Evolutionary conservation across 106 monocot genomes (phyloP), one percentile per base, ranked within the genome.

Genomic region (Allium cepa): DNA sequence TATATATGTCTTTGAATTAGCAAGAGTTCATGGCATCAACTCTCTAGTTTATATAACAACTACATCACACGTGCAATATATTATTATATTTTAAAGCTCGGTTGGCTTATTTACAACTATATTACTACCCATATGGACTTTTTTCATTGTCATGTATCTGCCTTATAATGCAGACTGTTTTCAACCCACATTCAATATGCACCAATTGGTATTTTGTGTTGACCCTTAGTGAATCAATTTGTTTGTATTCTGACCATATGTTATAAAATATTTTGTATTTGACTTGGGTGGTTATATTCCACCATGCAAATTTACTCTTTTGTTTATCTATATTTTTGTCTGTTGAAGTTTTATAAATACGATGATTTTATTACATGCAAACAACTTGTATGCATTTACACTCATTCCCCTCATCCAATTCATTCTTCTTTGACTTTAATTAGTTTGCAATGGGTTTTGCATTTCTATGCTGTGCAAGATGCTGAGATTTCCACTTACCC

Each of bases 41-140:
- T 13, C 60, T 71, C 60, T 22, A 60, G 71, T 50, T 71, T 71
- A 62, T 71, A 71, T 71, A 71, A 27, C n/a, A 49, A 48, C 17
- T 64, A 8, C 14, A 11, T 18, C 10, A 60, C 13, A 26, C 52
- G 11, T 11, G 8, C 11, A 8, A 11, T 52, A 8, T 8, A 52
- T 8, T 52, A 61, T 50, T 53, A n/a, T n/a, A n/a, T n/a, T n/a
- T 53, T 49, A 68, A 55, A 27, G 47, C 17, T 49, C 47, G 8
- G 3, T 17, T 4, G 14, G 27, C 17, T 27, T 50, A 61, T 57
- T 60, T n/a, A n/a, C n/a, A 71, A 26, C 61, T 8, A 71, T 17
- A 70, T 47, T 26, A 27, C 53, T 27, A 53, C 28, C 18, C 16
- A 17, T 49, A n/a, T 64, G 17, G 53, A 8, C 13, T 13, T 49